A percentile compares a stretch with the other conserved stretches of the same genome.
These are phyloP conservation scores for Globisporangium irregulare DNA, from an alignment of 352 stramenopile genomes.

Conservation along the genomic window DNA sequence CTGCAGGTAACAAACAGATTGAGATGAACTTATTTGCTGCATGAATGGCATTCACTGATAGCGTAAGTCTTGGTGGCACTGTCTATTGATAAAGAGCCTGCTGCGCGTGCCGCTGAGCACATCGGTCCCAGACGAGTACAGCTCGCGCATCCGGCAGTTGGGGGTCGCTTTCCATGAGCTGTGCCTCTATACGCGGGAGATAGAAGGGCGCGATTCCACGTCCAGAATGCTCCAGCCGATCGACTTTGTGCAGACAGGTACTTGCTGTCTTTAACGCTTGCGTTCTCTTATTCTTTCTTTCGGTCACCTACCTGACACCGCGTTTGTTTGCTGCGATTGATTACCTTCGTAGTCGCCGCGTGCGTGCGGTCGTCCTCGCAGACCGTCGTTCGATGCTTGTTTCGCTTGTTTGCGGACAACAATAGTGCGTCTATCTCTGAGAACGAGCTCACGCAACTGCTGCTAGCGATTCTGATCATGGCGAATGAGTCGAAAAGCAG, in stretches of 20 bases:
- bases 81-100: slow-evolving; percentile 28
- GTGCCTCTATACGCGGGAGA: slow-evolving; percentile 38
- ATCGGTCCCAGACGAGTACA: slow-evolving; percentile 27
- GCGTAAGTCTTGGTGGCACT: too few species aligned
- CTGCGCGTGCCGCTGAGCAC: slow-evolving; percentile 37
- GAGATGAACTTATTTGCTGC: too few species aligned
- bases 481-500: slow-evolving; percentile 24
- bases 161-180: slow-evolving; percentile 50
- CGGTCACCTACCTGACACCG: not conserved
- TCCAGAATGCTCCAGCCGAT: slow-evolving; percentile 29
- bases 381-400: slow-evolving; percentile 47
- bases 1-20: slow-evolving; percentile 35
- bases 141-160: slow-evolving; percentile 21
- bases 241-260: slow-evolving; percentile 72
- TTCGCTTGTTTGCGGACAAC: slow-evolving; percentile 46
- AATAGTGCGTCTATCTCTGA: slow-evolving; percentile 33
- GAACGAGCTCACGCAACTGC: slow-evolving; percentile 37
- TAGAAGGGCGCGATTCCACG: slow-evolving; percentile 12
- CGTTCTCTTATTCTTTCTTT: not conserved
- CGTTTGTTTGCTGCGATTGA: not conserved
- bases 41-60: too few species aligned
- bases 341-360: slow-evolving; percentile 40
- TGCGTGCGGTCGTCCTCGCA: slow-evolving; percentile 67
- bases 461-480: slow-evolving; percentile 57
- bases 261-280: not conserved